Base-by-base conservation (phyloP, 2,329 filamentous ascomycete species). In the Aspergillus ustus region DNA sequence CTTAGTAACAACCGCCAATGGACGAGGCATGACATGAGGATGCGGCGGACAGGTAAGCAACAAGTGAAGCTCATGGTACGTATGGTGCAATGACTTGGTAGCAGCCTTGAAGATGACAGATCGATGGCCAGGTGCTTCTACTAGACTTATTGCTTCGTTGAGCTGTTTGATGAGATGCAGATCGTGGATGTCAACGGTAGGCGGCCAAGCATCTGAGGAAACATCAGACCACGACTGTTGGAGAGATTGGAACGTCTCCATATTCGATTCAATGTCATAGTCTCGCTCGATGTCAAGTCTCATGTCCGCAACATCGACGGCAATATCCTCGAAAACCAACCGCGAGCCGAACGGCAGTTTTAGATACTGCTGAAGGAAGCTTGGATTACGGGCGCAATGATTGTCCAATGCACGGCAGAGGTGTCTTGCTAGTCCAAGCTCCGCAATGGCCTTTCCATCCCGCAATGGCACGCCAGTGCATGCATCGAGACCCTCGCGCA, bases 61-160 rank as follows among this genome's bases (percentile, higher is more conserved):
- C 37, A 59, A 59, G 20, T 50, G 57, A 49, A 59, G 57, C 51
- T 59, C 57, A 44, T 59, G 57, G 44, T 59, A 59, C 51, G 19
- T 49, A 54, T 59, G 57, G 31, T 50, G 13, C 51, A 54, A 43
- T 9, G 57, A 59, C 19, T 37, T 31, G 44, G n/a, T 50, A 6
- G 51, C 57, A 22, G 44, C 28, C 34, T 59, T 59, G 51, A 59
- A 59, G 9, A 59, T 59, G 31, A 44, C 51, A 49, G 13, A 25
- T 8, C 20, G 19, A 17, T 54, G 31, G 17, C 34, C 11, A 31
- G 29, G 44, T 40, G 20, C 9, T 40, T 54, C 43, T 20, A 59
- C 57, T 7, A 59, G 34, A 8, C 29, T 54, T 29, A 59, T 51
- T 31, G 57, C 51, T 13, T 59, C 57, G 19, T 59, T 59, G 7